Conservation (phyloP, 805 yeast species). For the Yarrowia bubula region DNA sequence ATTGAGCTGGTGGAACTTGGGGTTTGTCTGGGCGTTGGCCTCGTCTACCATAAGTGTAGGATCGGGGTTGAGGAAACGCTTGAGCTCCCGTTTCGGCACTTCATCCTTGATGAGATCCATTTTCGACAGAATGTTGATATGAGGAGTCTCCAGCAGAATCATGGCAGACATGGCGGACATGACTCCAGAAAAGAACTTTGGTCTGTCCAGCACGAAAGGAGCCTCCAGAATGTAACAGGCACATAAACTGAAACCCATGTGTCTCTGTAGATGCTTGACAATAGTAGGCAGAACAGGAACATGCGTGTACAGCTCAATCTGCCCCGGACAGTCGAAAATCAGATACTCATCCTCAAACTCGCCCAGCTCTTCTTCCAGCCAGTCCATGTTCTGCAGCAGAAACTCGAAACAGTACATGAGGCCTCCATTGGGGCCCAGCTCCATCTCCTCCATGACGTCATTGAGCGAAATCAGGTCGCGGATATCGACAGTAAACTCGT, state of each 20-base stretch:
- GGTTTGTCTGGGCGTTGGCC: slow-evolving; percentile 51
- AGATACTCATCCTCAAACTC: slow-evolving; percentile 92
- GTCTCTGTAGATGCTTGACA: slow-evolving; percentile 77
- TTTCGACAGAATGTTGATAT: slow-evolving; percentile 84
- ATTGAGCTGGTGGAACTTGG: slow-evolving; percentile 69
- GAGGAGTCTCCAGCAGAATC: slow-evolving; percentile 93
- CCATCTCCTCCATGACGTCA: slow-evolving; percentile 94
- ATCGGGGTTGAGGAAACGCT: slow-evolving; percentile 87
- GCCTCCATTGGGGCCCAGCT: slow-evolving; percentile 94
- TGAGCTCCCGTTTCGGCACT: slow-evolving; percentile 69
- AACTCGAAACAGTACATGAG: slow-evolving; percentile 89
- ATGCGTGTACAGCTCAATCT: slow-evolving; percentile 91
- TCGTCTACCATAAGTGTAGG: slow-evolving; percentile 66
- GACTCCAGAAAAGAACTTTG: slow-evolving; percentile 94
- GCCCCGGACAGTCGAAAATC: slow-evolving; percentile 96
- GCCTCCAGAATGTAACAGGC: slow-evolving; percentile 92
- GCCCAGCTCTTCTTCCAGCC: slow-evolving; percentile 97
- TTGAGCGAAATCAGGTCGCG: slow-evolving; percentile 85
- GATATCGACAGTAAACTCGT: slow-evolving; percentile 88
- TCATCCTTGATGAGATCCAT: slow-evolving; percentile 81
- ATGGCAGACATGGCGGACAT: slow-evolving; percentile 97
- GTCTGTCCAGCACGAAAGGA: slow-evolving; percentile 83
- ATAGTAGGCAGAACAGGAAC: slow-evolving; percentile 89
- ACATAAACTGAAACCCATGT: slow-evolving; percentile 81
- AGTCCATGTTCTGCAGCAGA: slow-evolving; percentile 81